Conservation (phyloP, 352 stramenopile genomes). For the Nothophytophthora sp. region DNA sequence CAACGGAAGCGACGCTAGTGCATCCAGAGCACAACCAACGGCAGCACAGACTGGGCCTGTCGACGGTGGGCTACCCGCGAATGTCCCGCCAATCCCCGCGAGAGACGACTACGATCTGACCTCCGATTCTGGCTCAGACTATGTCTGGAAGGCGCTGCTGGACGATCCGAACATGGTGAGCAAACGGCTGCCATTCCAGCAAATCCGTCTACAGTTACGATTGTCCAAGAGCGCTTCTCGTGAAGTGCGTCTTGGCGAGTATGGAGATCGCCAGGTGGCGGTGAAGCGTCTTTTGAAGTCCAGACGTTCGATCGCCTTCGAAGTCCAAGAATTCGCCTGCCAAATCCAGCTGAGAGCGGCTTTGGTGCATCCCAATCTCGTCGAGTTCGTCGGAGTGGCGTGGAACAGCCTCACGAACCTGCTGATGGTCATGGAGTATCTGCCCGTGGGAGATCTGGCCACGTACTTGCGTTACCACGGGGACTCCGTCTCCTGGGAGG, state of each 20-base stretch:
- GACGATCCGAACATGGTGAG: conserved; percentile 12
- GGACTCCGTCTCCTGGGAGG: conserved; percentile 24
- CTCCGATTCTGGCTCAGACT: conserved; percentile 12
- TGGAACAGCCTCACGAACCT: conserved; percentile 49
- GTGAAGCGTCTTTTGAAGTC: conserved; percentile 42
- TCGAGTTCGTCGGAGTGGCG: conserved; percentile 36
- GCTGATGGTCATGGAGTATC: conserved; percentile 44
- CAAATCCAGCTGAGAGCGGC: conserved; percentile 37
- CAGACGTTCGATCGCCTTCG: conserved; percentile 22
- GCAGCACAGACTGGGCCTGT: conserved; percentile 4
- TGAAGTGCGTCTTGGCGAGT: conserved; percentile 47
- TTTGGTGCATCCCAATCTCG: conserved; percentile 35
- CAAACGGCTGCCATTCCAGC: conserved; percentile 27
- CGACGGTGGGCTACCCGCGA: conserved; percentile 2
- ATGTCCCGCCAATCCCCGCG: neutral
- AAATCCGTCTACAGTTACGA: no score
- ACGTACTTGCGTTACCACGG: conserved; percentile 27
- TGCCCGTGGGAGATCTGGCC: conserved; percentile 38
- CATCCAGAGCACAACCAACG: neutral
- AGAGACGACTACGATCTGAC: conserved; percentile 18
- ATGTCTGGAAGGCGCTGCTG: conserved; percentile 14
- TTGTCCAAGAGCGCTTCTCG: conserved; percentile 42
- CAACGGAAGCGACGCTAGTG: conserved; percentile 6
- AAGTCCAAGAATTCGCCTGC: conserved; percentile 32
- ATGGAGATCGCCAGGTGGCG: conserved; percentile 25